Percentiles rank a stretch among this genome's conserved stretches.
phyloP scores from a whole-genome alignment of 2,329 filamentous ascomycete genomes.

The Microdochium trichocladiopsis region DNA sequence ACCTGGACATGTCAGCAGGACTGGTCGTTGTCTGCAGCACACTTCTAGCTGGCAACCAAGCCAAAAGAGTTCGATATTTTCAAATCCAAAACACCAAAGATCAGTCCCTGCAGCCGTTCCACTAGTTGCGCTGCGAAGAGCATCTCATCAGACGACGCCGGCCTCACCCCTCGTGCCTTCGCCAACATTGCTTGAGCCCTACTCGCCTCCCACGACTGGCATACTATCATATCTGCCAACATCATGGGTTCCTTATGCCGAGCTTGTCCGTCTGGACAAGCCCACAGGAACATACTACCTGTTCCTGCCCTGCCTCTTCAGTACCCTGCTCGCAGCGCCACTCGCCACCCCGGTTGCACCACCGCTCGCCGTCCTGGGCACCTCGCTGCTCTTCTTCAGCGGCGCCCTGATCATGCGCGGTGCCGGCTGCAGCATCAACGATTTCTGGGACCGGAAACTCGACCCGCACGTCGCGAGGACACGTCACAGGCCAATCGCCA shows the following conservation, averaged over 20 bases:
- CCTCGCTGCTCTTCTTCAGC: constrained; percentile 62
- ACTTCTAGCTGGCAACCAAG: too few relatives aligned
- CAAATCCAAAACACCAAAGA: too few relatives aligned
- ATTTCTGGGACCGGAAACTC: constrained; percentile 83
- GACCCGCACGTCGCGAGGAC: constrained; percentile 75
- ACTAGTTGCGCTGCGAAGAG: neutral
- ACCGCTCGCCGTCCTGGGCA: constrained; percentile 55
- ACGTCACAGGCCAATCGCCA: constrained; percentile 70
- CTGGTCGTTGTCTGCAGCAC: too few relatives aligned
- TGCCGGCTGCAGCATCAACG: constrained; percentile 83
- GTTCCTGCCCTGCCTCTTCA: constrained; percentile 80
- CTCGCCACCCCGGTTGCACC: constrained; percentile 54
- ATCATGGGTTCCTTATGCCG: constrained; percentile 72
- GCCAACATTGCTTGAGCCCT: constrained; percentile 27
- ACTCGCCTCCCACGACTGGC: constrained; percentile 64
- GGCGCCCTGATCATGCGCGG: constrained; percentile 82
- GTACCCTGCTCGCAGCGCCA: constrained; percentile 71
- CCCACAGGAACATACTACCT: constrained; percentile 79
- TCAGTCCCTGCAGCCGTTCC: too few relatives aligned
- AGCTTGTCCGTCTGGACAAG: constrained; percentile 75
- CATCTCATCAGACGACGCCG: neutral
- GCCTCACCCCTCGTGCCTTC: constrained; percentile 5
- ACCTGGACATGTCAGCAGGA: too few relatives aligned
- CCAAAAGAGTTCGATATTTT: too few relatives aligned
- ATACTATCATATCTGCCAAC: constrained; percentile 62